These are phyloP conservation scores for Saccharomycopsis hybrid DNA, from an alignment of 1,139 yeast species.

Conservation along the genomic window DNA sequence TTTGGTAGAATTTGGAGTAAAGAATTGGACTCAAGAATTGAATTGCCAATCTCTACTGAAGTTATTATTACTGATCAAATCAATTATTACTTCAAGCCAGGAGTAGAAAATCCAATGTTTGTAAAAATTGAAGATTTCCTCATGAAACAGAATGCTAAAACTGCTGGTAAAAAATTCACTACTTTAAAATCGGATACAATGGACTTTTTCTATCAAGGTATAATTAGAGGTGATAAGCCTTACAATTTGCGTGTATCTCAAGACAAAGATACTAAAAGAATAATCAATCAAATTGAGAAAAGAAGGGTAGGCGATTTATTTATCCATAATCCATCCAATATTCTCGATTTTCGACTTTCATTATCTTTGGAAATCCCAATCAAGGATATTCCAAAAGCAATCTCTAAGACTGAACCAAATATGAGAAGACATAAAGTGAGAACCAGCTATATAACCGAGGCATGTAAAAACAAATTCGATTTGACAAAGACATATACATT, in stretches of 20 bases:
- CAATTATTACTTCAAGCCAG: conserved; percentile 60
- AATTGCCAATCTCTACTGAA: conserved; percentile 72
- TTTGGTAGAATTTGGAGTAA: conserved; percentile 73
- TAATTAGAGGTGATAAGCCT: conserved; percentile 45
- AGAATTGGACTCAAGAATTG: conserved; percentile 54
- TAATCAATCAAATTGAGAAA: conserved; percentile 63
- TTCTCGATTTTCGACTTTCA: conserved; percentile 71
- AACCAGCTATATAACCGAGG: conserved; percentile 54
- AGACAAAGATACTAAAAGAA: conserved; percentile 62
- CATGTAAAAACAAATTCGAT: conserved; percentile 68
- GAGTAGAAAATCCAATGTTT: conserved; percentile 63
- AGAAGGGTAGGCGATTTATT: conserved; percentile 64
- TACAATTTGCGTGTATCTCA: conserved; percentile 57
- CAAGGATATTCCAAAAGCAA: conserved; percentile 47
- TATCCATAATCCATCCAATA: conserved; percentile 68
- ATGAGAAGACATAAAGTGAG: conserved; percentile 59
- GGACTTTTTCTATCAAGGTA: conserved; percentile 36
- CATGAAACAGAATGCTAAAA: conserved; percentile 44
- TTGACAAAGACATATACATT: conserved; percentile 49
- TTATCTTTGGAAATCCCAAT: conserved; percentile 73
- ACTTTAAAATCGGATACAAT: conserved; percentile 33
- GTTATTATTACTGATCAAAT: conserved; percentile 51
- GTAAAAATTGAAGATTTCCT: conserved; percentile 52
- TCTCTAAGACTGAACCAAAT: conserved; percentile 42
- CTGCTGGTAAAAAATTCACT: conserved; percentile 39